phyloP scores from a whole-genome alignment of 257 asterid species.

The Asclepias syriaca region DNA sequence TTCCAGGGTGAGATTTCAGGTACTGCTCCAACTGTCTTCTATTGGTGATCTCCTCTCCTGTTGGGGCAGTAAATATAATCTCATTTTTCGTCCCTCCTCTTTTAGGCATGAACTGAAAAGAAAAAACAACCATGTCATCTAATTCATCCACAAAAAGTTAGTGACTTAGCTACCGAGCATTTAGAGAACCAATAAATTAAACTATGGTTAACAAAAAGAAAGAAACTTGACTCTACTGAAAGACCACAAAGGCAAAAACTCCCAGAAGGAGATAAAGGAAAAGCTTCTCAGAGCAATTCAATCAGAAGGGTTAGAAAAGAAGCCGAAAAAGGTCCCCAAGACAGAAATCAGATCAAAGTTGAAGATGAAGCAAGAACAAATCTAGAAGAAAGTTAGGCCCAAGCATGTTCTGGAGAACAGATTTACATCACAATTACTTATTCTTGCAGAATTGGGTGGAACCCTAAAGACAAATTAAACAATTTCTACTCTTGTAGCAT shows the following conservation, averaged over 20 bases:
- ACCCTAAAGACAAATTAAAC: not conserved
- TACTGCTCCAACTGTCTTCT: slow-evolving; percentile 39
- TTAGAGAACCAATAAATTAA: no score
- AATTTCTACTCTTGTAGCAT: not conserved
- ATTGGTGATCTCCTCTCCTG: slow-evolving; percentile 43
- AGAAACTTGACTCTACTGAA: not conserved
- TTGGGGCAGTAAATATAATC: slow-evolving; percentile 44
- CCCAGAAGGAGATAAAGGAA: not conserved
- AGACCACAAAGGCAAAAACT: not conserved
- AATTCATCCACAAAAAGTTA: not conserved
- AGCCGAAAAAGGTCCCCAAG: not conserved
- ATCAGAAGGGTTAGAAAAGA: not conserved
- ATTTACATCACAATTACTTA: not conserved
- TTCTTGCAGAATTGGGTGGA: not conserved
- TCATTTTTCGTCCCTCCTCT: slow-evolving; percentile 38
- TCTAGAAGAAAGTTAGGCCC: not conserved
- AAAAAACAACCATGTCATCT: not conserved
- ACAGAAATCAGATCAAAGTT: not conserved
- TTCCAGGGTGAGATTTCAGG: slow-evolving; percentile 47
- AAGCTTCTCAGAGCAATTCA: not conserved
- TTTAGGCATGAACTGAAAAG: slow-evolving; percentile 29
- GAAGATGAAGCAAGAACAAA: not conserved
- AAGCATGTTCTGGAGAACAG: not conserved
- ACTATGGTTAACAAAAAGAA: not conserved
- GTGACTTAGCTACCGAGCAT: no score